These are phyloP conservation scores for Blakeslea trispora DNA, from an alignment of 371 early-diverging fungal genomes.

Conservation along the genomic window DNA sequence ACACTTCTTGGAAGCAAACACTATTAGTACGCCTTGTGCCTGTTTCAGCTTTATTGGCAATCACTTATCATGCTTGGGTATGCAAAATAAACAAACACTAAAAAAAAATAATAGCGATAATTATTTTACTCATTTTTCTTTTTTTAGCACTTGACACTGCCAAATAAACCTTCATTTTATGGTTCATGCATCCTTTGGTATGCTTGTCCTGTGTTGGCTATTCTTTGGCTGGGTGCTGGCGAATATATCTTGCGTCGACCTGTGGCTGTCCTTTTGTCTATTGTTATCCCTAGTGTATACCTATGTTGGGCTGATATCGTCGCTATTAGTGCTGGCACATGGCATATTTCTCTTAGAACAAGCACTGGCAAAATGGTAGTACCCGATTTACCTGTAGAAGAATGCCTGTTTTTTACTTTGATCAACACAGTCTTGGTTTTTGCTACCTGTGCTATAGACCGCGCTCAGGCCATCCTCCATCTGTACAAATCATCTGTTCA, in stretches of 20 bases:
- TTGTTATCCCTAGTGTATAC: conserved; percentile 50
- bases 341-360: conserved; percentile 53
- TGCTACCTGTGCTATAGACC: conserved; percentile 61
- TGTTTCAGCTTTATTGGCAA: conserved; percentile 26
- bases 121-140: background rate
- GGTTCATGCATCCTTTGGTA: conserved; percentile 59
- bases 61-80: conserved; percentile 48
- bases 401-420: conserved; percentile 59
- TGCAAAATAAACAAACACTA: conserved; percentile 1
- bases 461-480: conserved; percentile 44
- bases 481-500: conserved; percentile 10
- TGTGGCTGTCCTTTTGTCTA: conserved; percentile 26
- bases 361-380: conserved; percentile 51
- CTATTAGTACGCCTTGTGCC: conserved; percentile 38
- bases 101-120: background rate
- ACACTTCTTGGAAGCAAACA: conserved; percentile 27
- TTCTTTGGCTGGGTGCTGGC: conserved; percentile 60
- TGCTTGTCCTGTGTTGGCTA: conserved; percentile 53
- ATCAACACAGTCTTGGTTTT: conserved; percentile 61
- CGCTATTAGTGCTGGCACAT: conserved; percentile 57
- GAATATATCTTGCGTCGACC: conserved; percentile 53
- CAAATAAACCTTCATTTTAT: conserved; percentile 54
- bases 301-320: conserved; percentile 56
- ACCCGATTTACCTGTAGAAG: conserved; percentile 60
- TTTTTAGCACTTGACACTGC: conserved; percentile 34